These are phyloP conservation scores for Cymodocea nodosa DNA, from an alignment of 116 monocot species.

Conservation along the genomic window DNA sequence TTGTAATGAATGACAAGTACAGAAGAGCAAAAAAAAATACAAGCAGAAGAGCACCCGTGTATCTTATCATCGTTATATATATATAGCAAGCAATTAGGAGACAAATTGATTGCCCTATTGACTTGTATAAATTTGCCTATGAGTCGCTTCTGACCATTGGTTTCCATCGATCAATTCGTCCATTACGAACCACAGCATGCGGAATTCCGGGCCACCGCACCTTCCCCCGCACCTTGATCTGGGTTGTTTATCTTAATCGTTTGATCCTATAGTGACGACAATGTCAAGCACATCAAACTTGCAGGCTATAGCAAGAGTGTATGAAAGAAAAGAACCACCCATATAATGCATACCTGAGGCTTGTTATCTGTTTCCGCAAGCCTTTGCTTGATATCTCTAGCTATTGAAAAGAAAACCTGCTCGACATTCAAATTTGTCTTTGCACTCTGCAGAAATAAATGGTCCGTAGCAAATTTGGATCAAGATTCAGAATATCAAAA, in stretches of 20 bases:
- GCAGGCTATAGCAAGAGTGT: too few species aligned
- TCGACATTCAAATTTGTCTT: conserved; percentile 24
- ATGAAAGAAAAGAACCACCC: background rate
- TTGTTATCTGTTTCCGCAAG: conserved; percentile 63
- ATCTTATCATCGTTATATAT: conserved; percentile 9
- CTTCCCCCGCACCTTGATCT: conserved; percentile 31
- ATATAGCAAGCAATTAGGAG: conserved; percentile 6
- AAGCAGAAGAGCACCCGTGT: background rate
- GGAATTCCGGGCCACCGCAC: conserved; percentile 24
- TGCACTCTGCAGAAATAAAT: conserved; percentile 47
- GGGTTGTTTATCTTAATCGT: conserved; percentile 60
- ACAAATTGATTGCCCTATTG: background rate
- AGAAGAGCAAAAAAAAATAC: conserved; percentile 2
- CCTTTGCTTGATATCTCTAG: conserved; percentile 88
- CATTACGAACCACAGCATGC: conserved; percentile 41
- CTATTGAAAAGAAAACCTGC: conserved; percentile 88
- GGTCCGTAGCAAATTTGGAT: too few species aligned
- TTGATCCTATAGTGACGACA: conserved; percentile 22
- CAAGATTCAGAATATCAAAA: too few species aligned
- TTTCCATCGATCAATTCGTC: background rate
- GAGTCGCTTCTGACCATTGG: background rate
- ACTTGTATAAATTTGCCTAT: background rate
- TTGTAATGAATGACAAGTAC: conserved; percentile 9
- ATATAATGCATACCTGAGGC: conserved; percentile 29
- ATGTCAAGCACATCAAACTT: background rate